Evolutionary conservation across 257 asterid genomes (phyloP).

Genomic region (Solanum pinnatisectum): DNA sequence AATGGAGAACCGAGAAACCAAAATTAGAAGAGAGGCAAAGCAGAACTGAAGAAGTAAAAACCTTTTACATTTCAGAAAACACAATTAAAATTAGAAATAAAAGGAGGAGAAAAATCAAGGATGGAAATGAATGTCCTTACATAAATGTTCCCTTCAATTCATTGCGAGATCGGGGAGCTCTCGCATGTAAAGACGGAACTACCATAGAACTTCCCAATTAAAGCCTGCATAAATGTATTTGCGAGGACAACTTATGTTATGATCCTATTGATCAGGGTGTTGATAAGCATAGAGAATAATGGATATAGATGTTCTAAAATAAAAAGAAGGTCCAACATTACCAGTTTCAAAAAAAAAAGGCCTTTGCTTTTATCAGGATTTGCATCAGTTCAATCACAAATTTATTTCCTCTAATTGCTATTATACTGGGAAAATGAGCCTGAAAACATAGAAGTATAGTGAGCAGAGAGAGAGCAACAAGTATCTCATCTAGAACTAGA

Average conservation of each 20-base stretch:
- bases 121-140: neutral
- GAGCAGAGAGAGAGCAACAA: neutral
- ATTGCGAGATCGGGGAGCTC: neutral
- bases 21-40: neutral
- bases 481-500: neutral
- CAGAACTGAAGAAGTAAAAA: neutral
- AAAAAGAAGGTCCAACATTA: neutral
- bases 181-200: neutral
- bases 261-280: neutral
- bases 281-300: neutral
- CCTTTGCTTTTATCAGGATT: neutral
- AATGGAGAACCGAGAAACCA: neutral
- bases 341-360: neutral
- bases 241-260: neutral
- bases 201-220: neutral
- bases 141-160: neutral
- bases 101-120: neutral
- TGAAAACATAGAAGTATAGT: neutral
- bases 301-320: neutral
- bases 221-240: neutral
- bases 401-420: neutral
- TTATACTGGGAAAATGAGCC: neutral
- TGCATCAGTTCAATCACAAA: neutral
- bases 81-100: neutral
- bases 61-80: neutral